Percentiles rank a stretch among this genome's conserved stretches.
phyloP scores from a whole-genome alignment of 2,329 filamentous ascomycete species.

The Monilinia vaccinii-corymbosi region DNA sequence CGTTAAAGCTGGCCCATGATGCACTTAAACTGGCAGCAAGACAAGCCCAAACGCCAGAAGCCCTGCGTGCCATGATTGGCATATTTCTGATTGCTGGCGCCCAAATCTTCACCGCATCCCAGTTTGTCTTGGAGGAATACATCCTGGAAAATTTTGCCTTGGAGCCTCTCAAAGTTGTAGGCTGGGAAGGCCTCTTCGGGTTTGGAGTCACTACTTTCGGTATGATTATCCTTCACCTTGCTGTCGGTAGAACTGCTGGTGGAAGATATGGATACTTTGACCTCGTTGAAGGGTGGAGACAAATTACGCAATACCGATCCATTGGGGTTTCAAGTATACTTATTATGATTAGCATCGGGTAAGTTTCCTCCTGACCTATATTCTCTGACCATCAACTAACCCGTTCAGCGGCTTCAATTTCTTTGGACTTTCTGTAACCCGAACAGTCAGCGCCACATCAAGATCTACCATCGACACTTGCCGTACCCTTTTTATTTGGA shows the following conservation, averaged over 20 bases:
- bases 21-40: conserved; percentile 34
- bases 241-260: conserved; percentile 63
- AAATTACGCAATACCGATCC: conserved; percentile 63
- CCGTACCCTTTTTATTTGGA: conserved; percentile 95
- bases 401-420: conserved; percentile 82
- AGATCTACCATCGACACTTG: conserved; percentile 96
- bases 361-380: conserved; percentile 31
- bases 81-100: conserved; percentile 86
- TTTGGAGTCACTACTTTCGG: conserved; percentile 68
- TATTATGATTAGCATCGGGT: conserved; percentile 98
- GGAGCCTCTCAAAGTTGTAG: conserved; percentile 75
- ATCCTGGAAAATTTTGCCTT: conserved; percentile 73
- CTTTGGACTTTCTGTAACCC: conserved; percentile 90
- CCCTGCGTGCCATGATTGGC: conserved; percentile 66
- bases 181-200: conserved; percentile 93
- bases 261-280: conserved; percentile 84
- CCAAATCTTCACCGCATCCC: conserved; percentile 92
- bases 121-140: conserved; percentile 94
- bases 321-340: conserved; percentile 72
- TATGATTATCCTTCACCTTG: conserved; percentile 72
- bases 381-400: conserved; percentile 10
- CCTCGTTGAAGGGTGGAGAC: conserved; percentile 71
- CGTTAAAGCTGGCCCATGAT: conserved; percentile 32
- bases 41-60: conserved; percentile 40
- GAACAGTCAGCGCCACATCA: conserved; percentile 81